These are phyloP conservation scores for Globisporangium lucens DNA, from an alignment of 352 stramenopile genomes.

Conservation along the genomic window DNA sequence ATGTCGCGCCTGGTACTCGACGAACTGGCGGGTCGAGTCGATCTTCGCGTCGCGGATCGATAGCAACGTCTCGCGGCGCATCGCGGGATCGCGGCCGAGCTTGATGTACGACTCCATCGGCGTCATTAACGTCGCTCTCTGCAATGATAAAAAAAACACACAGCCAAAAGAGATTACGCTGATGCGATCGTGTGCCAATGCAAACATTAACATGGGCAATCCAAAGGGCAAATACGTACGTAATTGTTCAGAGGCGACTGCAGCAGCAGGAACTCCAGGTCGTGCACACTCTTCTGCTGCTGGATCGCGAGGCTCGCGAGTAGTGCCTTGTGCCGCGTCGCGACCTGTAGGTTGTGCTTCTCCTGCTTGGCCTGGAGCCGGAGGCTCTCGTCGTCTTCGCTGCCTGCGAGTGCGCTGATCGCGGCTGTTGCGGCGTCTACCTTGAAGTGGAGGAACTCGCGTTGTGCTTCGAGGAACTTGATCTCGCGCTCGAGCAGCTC, in stretches of 20 bases:
- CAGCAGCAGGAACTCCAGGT: slow-evolving; percentile 35
- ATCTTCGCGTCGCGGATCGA: slow-evolving; percentile 52
- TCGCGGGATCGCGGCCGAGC: slow-evolving; percentile 33
- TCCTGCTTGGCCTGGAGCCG: slow-evolving; percentile 22
- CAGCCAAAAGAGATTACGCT: not conserved
- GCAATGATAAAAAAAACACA: not conserved
- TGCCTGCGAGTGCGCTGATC: not conserved
- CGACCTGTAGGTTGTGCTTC: slow-evolving; percentile 26
- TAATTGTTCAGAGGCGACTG: slow-evolving; percentile 55
- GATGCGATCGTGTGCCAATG: not conserved
- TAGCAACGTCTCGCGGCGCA: slow-evolving; percentile 39
- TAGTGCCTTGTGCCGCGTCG: slow-evolving; percentile 26
- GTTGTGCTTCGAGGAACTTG: slow-evolving; percentile 54
- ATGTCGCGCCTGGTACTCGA: slow-evolving; percentile 43
- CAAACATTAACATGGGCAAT: too few relatives aligned
- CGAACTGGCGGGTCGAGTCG: slow-evolving; percentile 33
- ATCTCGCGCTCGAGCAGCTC: slow-evolving; percentile 46
- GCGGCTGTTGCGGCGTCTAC: slow-evolving; percentile 14
- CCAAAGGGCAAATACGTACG: slow-evolving; percentile 25
- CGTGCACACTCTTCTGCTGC: slow-evolving; percentile 42
- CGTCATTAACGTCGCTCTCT: slow-evolving; percentile 63
- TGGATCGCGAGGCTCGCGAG: slow-evolving; percentile 31
- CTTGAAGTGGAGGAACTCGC: slow-evolving; percentile 47
- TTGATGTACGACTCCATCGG: slow-evolving; percentile 68
- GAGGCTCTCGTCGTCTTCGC: slow-evolving; percentile 9